Percentiles rank a stretch among this genome's conserved stretches.
Conservation (phyloP, 106 monocot genomes). For the Gastrodia elata region DNA sequence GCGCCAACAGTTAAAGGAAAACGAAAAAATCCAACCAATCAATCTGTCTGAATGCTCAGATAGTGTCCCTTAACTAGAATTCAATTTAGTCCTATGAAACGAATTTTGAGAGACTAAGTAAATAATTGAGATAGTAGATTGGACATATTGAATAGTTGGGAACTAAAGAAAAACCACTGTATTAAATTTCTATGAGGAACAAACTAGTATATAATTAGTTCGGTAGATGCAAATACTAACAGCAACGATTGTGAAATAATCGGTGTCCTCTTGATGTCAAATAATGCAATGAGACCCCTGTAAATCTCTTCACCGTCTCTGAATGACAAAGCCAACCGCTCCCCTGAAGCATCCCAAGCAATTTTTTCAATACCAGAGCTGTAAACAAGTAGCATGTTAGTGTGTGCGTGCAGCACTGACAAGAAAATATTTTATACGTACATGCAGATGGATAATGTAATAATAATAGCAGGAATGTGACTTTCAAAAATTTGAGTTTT, state of each 20-base stretch:
- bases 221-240: conserved; percentile 34
- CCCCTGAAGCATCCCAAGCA: conserved; percentile 89
- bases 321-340: conserved; percentile 80
- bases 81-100: too few relatives aligned
- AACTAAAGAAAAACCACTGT: too few relatives aligned
- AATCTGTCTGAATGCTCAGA: too few relatives aligned
- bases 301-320: conserved; percentile 67
- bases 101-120: too few relatives aligned
- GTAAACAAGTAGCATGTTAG: not conserved
- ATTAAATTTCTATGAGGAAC: too few relatives aligned
- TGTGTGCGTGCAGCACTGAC: not conserved
- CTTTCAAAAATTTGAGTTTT: not conserved
- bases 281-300: conserved; percentile 79
- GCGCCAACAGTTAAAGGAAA: not conserved
- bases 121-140: too few relatives aligned
- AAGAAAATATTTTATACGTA: not conserved
- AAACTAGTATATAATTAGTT: conserved; percentile 4
- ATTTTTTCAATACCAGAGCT: conserved; percentile 78
- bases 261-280: conserved; percentile 67
- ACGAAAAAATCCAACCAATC: too few relatives aligned
- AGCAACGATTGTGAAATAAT: conserved; percentile 76
- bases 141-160: too few relatives aligned
- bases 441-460: not conserved
- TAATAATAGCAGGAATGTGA: not conserved
- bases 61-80: too few relatives aligned